Evolutionary conservation across 345 rosid genomes (phyloP).

Genomic region (Eucalyptus globulus): DNA sequence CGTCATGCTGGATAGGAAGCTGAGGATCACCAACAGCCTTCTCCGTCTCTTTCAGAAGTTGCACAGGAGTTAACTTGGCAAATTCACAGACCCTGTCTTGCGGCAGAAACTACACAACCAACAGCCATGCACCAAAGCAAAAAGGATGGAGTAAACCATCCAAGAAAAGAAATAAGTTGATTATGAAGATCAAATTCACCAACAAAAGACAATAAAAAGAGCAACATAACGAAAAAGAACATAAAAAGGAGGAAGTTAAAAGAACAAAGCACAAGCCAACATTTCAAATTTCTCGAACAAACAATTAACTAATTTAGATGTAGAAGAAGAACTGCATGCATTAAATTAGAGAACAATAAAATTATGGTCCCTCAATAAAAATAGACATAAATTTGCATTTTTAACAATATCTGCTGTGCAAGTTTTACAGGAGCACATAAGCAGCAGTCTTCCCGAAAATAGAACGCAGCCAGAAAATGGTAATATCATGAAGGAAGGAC

Average conservation of each 20-base stretch:
- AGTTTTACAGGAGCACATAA: background rate
- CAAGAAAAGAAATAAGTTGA: background rate
- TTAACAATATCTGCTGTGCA: background rate
- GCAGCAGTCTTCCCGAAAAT: background rate
- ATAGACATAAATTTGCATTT: background rate
- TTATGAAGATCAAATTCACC: background rate
- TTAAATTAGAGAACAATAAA: background rate
- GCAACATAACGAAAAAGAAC: background rate
- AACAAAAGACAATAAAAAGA: background rate
- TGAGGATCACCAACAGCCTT: constrained; percentile 96
- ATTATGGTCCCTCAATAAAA: background rate
- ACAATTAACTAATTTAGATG: background rate
- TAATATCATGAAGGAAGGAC: background rate
- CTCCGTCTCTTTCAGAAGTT: constrained; percentile 92
- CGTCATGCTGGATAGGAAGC: constrained; percentile 65
- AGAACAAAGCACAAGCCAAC: background rate
- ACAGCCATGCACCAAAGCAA: background rate
- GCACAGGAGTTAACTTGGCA: constrained; percentile 89
- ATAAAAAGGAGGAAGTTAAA: background rate
- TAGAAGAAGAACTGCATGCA: background rate
- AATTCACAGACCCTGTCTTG: constrained; percentile 96
- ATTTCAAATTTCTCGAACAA: background rate
- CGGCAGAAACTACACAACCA: constrained; percentile 48
- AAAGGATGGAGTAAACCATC: background rate
- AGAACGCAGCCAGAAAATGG: background rate